phyloP scores from a whole-genome alignment of 768 basidiomycete genomes.

The Lentinula detonsa region DNA sequence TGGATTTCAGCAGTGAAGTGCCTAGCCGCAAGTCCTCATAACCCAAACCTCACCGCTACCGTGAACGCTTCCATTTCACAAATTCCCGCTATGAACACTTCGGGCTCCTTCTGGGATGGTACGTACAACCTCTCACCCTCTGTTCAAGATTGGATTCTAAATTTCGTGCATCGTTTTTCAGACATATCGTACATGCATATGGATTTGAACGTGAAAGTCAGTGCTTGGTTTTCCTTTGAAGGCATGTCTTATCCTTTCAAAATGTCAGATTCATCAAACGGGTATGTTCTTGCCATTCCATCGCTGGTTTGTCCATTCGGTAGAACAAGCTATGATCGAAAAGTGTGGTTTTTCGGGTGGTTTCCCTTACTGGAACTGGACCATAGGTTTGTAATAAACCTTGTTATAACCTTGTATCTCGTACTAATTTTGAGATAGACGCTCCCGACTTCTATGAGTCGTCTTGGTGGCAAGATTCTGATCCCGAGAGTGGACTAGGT shows the following conservation, averaged over 20 bases:
- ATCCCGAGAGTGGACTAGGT: conserved; percentile 14
- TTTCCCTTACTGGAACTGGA: conserved; percentile 20
- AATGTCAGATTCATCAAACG: conserved; percentile 13
- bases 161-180: neutral
- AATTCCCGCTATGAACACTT: conserved; percentile 13
- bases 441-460: conserved; percentile 11
- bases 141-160: neutral
- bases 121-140: neutral
- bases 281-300: conserved; percentile 19
- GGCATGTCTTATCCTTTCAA: too few relatives aligned
- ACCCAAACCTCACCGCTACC: neutral
- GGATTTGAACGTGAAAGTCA: conserved; percentile 7
- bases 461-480: conserved; percentile 11
- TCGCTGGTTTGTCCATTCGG: conserved; percentile 13
- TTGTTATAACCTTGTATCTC: neutral
- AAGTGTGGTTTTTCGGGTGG: conserved; percentile 14
- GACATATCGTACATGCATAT: conserved; percentile 15
- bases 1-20: conserved; percentile 17
- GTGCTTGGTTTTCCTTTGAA: too few relatives aligned
- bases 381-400: conserved; percentile 8
- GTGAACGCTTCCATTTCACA: conserved; percentile 4
- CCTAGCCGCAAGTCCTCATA: conserved; percentile 10
- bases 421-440: neutral
- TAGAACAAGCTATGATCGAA: conserved; percentile 9
- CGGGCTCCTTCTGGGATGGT: conserved; percentile 16